Percentiles rank a stretch among this genome's conserved stretches.
Evolutionary conservation across 2,329 filamentous ascomycete genomes (phyloP).

Genomic region (Fusarium nurragi): DNA sequence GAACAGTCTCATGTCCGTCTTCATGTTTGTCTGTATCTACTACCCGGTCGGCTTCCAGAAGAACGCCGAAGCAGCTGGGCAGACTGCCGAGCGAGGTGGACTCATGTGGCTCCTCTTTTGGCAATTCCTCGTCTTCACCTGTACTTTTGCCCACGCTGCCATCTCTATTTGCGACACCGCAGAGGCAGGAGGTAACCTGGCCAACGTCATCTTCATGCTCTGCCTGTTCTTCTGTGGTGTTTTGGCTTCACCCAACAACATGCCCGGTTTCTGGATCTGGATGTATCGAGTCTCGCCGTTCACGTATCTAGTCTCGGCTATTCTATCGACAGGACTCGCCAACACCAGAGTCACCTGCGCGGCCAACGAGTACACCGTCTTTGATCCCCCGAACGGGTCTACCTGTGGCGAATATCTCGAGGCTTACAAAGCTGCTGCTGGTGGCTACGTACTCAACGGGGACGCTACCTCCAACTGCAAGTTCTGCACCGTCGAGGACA

Average conservation of each 20-base stretch:
- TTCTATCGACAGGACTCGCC: slow-evolving; percentile 44
- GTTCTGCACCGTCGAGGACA: slow-evolving; percentile 55
- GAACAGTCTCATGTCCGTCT: slow-evolving; percentile 77
- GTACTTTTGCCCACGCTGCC: slow-evolving; percentile 72
- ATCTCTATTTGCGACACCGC: slow-evolving; percentile 72
- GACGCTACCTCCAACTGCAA: slow-evolving; percentile 58
- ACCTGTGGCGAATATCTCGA: slow-evolving; percentile 67
- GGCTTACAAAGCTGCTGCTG: slow-evolving; percentile 53
- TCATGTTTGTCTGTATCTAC: slow-evolving; percentile 85
- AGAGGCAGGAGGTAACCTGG: slow-evolving; percentile 73
- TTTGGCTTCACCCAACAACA: slow-evolving; percentile 63
- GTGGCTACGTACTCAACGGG: slow-evolving; percentile 64
- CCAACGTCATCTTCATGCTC: slow-evolving; percentile 72
- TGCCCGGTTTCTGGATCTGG: slow-evolving; percentile 78
- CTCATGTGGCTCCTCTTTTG: slow-evolving; percentile 74
- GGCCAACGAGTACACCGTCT: slow-evolving; percentile 69
- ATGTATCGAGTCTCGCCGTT: slow-evolving; percentile 75
- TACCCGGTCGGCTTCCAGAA: slow-evolving; percentile 81
- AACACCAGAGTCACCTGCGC: slow-evolving; percentile 60
- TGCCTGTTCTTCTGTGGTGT: slow-evolving; percentile 73
- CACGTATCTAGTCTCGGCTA: slow-evolving; percentile 45
- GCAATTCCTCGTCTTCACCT: slow-evolving; percentile 73
- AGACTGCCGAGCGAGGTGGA: slow-evolving; percentile 62
- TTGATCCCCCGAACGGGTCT: slow-evolving; percentile 63
- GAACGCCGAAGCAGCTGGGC: slow-evolving; percentile 61